Percentiles rank a stretch among this genome's conserved stretches.
phyloP scores from a whole-genome alignment of 2,329 filamentous ascomycete species.

The Scortechinia acanthostroma region DNA sequence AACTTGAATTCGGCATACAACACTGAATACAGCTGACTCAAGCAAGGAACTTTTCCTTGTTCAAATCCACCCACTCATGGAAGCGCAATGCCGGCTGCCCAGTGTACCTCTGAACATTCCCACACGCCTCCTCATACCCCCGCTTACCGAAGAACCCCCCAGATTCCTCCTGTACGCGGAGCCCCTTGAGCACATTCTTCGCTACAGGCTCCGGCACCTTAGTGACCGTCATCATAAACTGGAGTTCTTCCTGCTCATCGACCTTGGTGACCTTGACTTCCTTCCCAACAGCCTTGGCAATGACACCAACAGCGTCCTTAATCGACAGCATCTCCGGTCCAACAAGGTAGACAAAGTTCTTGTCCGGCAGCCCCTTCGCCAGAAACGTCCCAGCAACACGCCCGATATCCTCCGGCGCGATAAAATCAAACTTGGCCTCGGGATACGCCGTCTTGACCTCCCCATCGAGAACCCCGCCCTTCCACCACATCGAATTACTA shows the following conservation, averaged over 20 bases:
- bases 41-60: conserved; percentile 13
- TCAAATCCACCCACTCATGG: conserved; percentile 20
- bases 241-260: background rate
- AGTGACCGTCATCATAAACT: background rate
- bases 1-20: too few relatives aligned
- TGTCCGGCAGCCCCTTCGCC: conserved; percentile 15
- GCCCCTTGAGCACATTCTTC: background rate
- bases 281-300: conserved; percentile 19
- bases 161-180: background rate
- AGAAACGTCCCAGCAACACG: conserved; percentile 28
- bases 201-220: background rate
- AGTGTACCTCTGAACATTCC: conserved; percentile 14
- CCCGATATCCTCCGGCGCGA: conserved; percentile 34
- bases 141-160: background rate
- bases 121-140: background rate
- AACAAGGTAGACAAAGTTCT: conserved; percentile 23
- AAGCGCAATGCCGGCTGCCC: conserved; percentile 15
- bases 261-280: conserved; percentile 6
- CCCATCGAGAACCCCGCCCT: conserved; percentile 13
- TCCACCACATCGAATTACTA: conserved; percentile 26
- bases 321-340: conserved; percentile 23
- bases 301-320: conserved; percentile 13
- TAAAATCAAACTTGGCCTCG: conserved; percentile 22
- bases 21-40: background rate
- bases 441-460: conserved; percentile 20